These are phyloP conservation scores for Caryopteris hybrid DNA, from an alignment of 305 asterid genomes.

Conservation along the genomic window DNA sequence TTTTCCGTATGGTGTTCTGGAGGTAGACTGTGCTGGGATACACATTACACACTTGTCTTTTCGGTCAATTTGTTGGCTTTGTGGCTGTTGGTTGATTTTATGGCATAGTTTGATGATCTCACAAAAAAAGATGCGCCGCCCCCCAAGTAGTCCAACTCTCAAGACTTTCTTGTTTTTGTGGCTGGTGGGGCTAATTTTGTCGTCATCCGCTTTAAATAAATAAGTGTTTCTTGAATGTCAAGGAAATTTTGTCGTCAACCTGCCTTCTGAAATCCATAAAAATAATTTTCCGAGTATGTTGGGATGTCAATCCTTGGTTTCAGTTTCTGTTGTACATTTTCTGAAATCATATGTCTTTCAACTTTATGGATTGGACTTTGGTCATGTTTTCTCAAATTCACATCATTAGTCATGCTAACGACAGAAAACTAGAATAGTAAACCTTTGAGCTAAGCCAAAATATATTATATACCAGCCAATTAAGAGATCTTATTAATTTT, in stretches of 20 bases:
- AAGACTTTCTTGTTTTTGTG: neutral
- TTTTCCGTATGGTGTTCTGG: slow-evolving; percentile 5
- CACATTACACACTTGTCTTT: neutral
- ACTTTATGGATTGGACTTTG: too few species aligned
- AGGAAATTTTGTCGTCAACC: slow-evolving; percentile 9
- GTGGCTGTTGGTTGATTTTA: neutral
- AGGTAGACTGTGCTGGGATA: neutral
- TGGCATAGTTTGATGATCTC: neutral
- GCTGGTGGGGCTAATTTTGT: slow-evolving; percentile 13
- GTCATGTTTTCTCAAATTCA: too few species aligned
- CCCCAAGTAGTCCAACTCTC: neutral
- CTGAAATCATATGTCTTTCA: neutral
- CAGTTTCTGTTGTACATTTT: neutral
- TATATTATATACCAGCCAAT: too few species aligned
- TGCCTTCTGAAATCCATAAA: neutral
- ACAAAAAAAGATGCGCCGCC: neutral
- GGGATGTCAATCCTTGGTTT: neutral
- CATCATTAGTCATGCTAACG: too few species aligned
- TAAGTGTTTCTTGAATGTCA: neutral
- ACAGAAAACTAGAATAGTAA: too few species aligned
- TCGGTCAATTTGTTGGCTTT: neutral
- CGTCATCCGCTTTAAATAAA: slow-evolving; percentile 2
- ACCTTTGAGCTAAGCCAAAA: too few species aligned
- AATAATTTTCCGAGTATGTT: neutral
- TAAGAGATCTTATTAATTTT: too few species aligned